Evolutionary conservation across 139 green algal genomes (phyloP).

Genomic region (Micromonas pusilla): DNA sequence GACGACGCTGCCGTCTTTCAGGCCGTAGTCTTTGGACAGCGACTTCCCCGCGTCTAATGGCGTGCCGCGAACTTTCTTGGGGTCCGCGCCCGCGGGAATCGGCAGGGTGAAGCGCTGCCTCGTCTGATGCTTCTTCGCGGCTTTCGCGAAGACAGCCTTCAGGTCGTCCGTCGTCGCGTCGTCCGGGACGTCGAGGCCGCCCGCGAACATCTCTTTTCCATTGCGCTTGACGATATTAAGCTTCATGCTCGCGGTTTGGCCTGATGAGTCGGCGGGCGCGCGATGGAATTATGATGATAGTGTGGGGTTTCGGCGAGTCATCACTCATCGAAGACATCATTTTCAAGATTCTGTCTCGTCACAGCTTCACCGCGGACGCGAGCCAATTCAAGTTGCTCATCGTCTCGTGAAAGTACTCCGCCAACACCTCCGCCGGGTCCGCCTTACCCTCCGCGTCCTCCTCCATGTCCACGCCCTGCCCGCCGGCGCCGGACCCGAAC

Average conservation of each 20-base stretch:
- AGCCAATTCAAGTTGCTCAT: background rate
- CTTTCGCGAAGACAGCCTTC: background rate
- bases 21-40: constrained; percentile 33
- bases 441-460: background rate
- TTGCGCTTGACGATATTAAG: background rate
- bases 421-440: constrained; percentile 11
- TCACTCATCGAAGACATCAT: too few relatives aligned
- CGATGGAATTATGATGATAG: background rate
- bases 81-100: background rate
- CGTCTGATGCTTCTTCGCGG: constrained; percentile 13
- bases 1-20: constrained; percentile 17
- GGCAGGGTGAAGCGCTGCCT: constrained; percentile 37
- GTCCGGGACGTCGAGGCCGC: background rate
- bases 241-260: constrained; percentile 10
- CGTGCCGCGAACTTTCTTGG: constrained; percentile 3
- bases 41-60: constrained; percentile 31
- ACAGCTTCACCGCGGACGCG: background rate
- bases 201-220: background rate
- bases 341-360: background rate
- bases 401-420: constrained; percentile 7
- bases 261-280: background rate
- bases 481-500: background rate
- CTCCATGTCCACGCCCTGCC: constrained; percentile 4
- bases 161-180: background rate
- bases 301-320: too few relatives aligned